Percentiles rank a stretch among this genome's conserved stretches.
Conservation (phyloP, 371 early-diverging fungal genomes). For the Mucor racemosus region DNA sequence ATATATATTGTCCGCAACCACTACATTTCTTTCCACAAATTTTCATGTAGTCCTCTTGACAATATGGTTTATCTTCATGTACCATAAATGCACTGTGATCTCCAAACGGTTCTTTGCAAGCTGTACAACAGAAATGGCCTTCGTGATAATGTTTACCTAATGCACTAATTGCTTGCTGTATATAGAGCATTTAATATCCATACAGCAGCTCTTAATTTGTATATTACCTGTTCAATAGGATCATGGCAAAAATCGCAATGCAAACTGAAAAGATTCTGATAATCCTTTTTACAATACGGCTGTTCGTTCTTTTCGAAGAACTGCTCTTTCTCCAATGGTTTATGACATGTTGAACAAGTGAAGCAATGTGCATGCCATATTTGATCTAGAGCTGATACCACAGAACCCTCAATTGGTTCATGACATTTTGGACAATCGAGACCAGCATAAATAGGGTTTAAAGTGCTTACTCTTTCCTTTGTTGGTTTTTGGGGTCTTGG, state of each 20-base stretch:
- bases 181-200: not conserved
- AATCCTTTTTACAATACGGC: constrained; percentile 27
- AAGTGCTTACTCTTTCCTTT: constrained; percentile 10
- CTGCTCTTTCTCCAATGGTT: constrained; percentile 18
- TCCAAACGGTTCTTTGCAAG: constrained; percentile 24
- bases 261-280: constrained; percentile 21
- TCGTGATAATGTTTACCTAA: constrained; percentile 36
- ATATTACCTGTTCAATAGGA: constrained; percentile 26
- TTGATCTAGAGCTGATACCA: constrained; percentile 25
- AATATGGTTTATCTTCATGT: constrained; percentile 28
- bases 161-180: constrained; percentile 23
- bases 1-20: constrained; percentile 43
- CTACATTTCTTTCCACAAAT: constrained; percentile 25
- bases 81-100: constrained; percentile 24
- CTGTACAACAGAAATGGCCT: constrained; percentile 27
- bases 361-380: constrained; percentile 33
- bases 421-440: constrained; percentile 25
- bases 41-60: constrained; percentile 27
- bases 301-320: constrained; percentile 25
- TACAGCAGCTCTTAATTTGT: too few relatives aligned
- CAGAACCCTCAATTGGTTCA: constrained; percentile 20
- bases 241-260: constrained; percentile 28
- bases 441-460: constrained; percentile 26
- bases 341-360: constrained; percentile 19
- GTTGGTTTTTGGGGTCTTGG: constrained; percentile 10